Conservation (phyloP, 768 basidiomycete genomes). For the Tricholoma saponaceum region DNA sequence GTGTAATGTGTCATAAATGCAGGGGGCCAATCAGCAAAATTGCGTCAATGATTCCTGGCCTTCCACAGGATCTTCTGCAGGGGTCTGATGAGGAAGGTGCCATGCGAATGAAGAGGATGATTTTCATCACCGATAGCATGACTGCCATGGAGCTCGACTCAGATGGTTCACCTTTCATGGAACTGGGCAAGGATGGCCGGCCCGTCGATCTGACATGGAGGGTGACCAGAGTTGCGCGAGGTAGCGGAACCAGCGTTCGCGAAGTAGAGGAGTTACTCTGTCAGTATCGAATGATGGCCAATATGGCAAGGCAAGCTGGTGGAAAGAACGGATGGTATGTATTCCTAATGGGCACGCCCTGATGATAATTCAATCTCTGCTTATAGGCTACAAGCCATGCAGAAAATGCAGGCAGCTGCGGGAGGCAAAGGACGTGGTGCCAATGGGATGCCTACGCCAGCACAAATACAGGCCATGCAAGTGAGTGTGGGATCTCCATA, state of each 20-base stretch:
- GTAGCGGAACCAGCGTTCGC: slow-evolving; percentile 90
- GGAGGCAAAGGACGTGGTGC: slow-evolving; percentile 84
- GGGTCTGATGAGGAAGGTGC: slow-evolving; percentile 94
- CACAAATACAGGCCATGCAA: slow-evolving; percentile 94
- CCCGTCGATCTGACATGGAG: slow-evolving; percentile 87
- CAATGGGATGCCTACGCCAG: slow-evolving; percentile 87
- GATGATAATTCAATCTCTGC: slow-evolving; percentile 5
- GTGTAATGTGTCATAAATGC: slow-evolving; percentile 8
- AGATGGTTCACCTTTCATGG: slow-evolving; percentile 90
- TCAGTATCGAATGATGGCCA: slow-evolving; percentile 98
- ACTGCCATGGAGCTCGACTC: slow-evolving; percentile 90
- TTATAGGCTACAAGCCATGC: slow-evolving; percentile 74
- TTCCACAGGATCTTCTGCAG: slow-evolving; percentile 86
- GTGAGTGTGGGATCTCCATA: slow-evolving; percentile 35
- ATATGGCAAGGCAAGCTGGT: slow-evolving; percentile 97
- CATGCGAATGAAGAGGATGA: slow-evolving; percentile 91
- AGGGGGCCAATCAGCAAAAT: slow-evolving; percentile 99
- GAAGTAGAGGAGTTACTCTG: slow-evolving; percentile 98
- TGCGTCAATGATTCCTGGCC: slow-evolving; percentile 97
- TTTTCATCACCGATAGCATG: slow-evolving; percentile 99
- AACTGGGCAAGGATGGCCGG: slow-evolving; percentile 76
- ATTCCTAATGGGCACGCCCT: not conserved
- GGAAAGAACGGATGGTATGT: slow-evolving; percentile 92
- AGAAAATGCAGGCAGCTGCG: slow-evolving; percentile 87
- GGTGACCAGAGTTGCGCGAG: slow-evolving; percentile 84